Evolutionary conservation across 2,329 filamentous ascomycete species (phyloP), one percentile per base, ranked within the genome.

Genomic region (Verticillium tricorpus): DNA sequence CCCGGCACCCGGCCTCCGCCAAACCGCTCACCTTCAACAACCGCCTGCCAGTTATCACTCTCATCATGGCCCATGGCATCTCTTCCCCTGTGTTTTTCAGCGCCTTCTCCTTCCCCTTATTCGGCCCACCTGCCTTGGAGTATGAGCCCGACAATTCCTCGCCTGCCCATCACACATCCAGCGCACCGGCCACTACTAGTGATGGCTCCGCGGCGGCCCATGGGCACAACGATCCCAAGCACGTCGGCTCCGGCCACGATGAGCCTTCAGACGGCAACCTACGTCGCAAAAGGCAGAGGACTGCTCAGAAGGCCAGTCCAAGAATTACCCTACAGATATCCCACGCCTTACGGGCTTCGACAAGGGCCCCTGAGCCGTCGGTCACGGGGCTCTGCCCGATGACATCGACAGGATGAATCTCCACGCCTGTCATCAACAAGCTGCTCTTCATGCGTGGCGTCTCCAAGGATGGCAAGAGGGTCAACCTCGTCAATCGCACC

Each of bases 311-410:
- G 40, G n/a, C 40, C 2, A 50, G 19, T 9, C 7, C 40, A 22
- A 50, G 19, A 8, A 19, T 19, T 65, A 65, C 32, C 64, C 64
- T 7, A 8, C 32, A 3, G 62, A 40, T 4, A 32, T 63, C 22
- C 54, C 31, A 9, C 59, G 63, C 19, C 22, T 65, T 15, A 63
- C 59, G 9, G 32, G 58, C 8, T 58, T 58, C 3, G 63, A 61
- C 12, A 57, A n/a, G n/a, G 52, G 57, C 37, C 61, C 59, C 34
- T 65, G 58, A 8, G 63, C 62, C 15, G 25, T 60, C 28, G 59
- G 62, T 17, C 64, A 59, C 15, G 64, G 62, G 2, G 62, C 64
- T 1, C 58, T 64, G 12, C 39, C 62, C 9, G 64, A 65, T 25
- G 59, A 37, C 52, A 59, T 54, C 3, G 58, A 64, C 57, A 62